Conservation (phyloP, 2,329 filamentous ascomycete genomes). For the Cladosporium cucumerinum region DNA sequence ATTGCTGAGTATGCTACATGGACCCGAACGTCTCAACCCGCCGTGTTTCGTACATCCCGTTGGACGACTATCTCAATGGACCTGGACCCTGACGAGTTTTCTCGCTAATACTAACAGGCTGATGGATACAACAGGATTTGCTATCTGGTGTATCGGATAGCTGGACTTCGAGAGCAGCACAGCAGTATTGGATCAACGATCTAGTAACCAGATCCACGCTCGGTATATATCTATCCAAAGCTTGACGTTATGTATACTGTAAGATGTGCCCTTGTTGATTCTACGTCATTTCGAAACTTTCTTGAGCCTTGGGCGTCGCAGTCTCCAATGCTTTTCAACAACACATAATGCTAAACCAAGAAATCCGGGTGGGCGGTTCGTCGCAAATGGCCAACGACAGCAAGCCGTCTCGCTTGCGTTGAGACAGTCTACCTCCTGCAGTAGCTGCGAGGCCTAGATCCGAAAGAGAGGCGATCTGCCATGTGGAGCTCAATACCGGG, state of each 20-base stretch:
- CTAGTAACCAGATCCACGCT: neutral
- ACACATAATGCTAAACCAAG: neutral
- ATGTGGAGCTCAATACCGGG: slow-evolving; percentile 2
- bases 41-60: too few relatives aligned
- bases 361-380: neutral
- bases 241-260: neutral
- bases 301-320: neutral
- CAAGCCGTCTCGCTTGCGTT: neutral
- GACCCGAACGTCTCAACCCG: neutral
- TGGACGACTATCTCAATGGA: too few relatives aligned
- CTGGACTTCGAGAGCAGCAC: neutral
- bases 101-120: neutral
- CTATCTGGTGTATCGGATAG: neutral
- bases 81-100: too few relatives aligned
- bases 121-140: neutral
- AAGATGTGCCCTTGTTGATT: neutral
- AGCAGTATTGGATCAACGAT: neutral
- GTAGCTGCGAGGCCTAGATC: slow-evolving; percentile 1
- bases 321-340: neutral
- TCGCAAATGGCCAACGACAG: neutral
- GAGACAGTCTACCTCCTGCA: neutral
- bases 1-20: neutral
- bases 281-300: neutral
- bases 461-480: neutral
- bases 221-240: neutral